These are phyloP conservation scores for Hymenoscyphus infarciens DNA, from an alignment of 2,329 filamentous ascomycete genomes.

Conservation along the genomic window DNA sequence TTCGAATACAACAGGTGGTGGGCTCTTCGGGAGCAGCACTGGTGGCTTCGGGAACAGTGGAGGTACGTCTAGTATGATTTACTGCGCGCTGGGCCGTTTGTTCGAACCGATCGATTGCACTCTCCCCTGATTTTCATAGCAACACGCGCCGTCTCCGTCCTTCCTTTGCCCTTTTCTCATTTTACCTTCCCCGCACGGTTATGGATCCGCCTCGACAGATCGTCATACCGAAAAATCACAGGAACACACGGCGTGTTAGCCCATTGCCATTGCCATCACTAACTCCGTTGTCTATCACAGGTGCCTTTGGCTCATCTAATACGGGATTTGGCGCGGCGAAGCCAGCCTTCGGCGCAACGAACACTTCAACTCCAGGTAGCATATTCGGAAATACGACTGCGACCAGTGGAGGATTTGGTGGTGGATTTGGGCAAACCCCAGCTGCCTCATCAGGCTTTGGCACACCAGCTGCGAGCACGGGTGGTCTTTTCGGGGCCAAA, in stretches of 20 bases:
- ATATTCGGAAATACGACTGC: constrained; percentile 48
- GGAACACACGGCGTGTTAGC: not conserved
- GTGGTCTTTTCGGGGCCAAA: constrained; percentile 30
- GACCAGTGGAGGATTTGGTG: constrained; percentile 38
- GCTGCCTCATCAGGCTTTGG: constrained; percentile 27
- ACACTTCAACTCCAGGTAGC: constrained; percentile 42
- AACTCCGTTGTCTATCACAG: constrained; percentile 23
- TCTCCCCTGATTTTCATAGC: constrained; percentile 10
- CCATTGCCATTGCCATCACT: constrained; percentile 13
- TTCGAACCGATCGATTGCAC: constrained; percentile 8
- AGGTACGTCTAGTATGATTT: constrained; percentile 37
- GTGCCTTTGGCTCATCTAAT: constrained; percentile 44
- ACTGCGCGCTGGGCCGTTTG: constrained; percentile 24
- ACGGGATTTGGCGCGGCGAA: constrained; percentile 36
- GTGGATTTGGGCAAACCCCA: constrained; percentile 19
- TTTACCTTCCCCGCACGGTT: not conserved
- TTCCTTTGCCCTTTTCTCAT: not conserved
- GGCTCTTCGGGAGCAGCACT: constrained; percentile 41
- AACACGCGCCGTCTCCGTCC: constrained; percentile 3
- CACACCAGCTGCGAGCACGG: constrained; percentile 21
- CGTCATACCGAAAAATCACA: not conserved
- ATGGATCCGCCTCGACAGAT: not conserved
- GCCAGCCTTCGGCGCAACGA: constrained; percentile 45
- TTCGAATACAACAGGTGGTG: constrained; percentile 35
- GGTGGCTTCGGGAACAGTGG: constrained; percentile 37